Evolutionary conservation across 2,329 filamentous ascomycete genomes (phyloP).

Genomic region (Fusarium odoratissimum): DNA sequence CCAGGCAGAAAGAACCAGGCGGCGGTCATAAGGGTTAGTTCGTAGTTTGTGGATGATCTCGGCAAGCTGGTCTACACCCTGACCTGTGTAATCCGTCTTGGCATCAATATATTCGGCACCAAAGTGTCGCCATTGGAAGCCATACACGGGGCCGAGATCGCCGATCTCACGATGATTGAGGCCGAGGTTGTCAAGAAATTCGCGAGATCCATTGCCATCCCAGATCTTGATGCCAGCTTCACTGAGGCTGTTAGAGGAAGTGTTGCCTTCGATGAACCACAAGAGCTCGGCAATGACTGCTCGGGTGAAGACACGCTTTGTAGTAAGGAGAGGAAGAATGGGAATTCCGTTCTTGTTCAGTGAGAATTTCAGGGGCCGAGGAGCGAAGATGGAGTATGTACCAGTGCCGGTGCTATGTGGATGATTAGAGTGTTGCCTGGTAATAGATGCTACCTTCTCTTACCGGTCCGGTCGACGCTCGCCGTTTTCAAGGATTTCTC

Average conservation of each 20-base stretch:
- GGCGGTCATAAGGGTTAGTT: conserved; percentile 85
- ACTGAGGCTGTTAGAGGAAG: conserved; percentile 80
- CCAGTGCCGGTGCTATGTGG: conserved; percentile 88
- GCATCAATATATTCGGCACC: conserved; percentile 88
- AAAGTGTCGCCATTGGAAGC: conserved; percentile 99
- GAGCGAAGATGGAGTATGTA: conserved; percentile 89
- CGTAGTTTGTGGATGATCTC: conserved; percentile 90
- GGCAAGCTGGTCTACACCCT: conserved; percentile 93
- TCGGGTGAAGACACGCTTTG: conserved; percentile 93
- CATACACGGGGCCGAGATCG: conserved; percentile 95
- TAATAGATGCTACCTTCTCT: neutral
- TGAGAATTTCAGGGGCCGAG: conserved; percentile 85
- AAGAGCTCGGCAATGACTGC: conserved; percentile 93
- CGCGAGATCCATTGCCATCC: conserved; percentile 95
- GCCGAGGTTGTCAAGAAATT: conserved; percentile 87
- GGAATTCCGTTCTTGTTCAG: conserved; percentile 73
- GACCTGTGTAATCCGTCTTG: conserved; percentile 82
- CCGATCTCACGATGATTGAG: conserved; percentile 84
- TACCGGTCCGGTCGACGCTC: conserved; percentile 91
- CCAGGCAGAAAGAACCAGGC: conserved; percentile 94
- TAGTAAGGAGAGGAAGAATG: conserved; percentile 92
- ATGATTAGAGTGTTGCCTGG: conserved; percentile 3
- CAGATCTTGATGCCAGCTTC: conserved; percentile 93
- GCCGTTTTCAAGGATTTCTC: conserved; percentile 82
- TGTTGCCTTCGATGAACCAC: conserved; percentile 92